Evolutionary conservation across 23 red algal genomes (phyloP).

Genomic region (Gracilaria vermiculophylla): DNA sequence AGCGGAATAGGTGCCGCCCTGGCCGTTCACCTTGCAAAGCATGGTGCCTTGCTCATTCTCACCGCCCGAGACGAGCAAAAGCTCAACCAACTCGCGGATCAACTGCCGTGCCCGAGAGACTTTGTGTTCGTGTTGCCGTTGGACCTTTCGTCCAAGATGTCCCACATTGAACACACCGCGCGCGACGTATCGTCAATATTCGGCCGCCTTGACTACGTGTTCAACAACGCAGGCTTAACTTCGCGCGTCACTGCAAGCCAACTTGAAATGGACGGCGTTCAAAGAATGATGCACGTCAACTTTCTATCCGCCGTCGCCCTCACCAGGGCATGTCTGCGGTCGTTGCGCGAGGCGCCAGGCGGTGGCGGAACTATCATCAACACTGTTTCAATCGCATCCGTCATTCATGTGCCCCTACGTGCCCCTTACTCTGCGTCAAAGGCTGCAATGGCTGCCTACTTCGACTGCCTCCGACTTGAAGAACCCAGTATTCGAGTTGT

Average conservation of each 20-base stretch:
- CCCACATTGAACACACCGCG: slow-evolving; percentile 22
- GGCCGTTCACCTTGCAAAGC: slow-evolving; percentile 40
- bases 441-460: slow-evolving; percentile 44
- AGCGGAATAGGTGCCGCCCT: slow-evolving; percentile 60
- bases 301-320: slow-evolving; percentile 48
- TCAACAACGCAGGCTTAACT: slow-evolving; percentile 75
- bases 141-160: slow-evolving; percentile 23
- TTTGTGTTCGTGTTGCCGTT: slow-evolving; percentile 25
- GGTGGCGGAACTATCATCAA: slow-evolving; percentile 47
- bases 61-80: slow-evolving; percentile 35
- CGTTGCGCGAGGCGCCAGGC: slow-evolving; percentile 18
- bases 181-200: background rate
- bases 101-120: slow-evolving; percentile 19
- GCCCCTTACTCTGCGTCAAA: slow-evolving; percentile 60
- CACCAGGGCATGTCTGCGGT: slow-evolving; percentile 44
- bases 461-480: slow-evolving; percentile 29
- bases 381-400: slow-evolving; percentile 52
- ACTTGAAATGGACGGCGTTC: slow-evolving; percentile 23
- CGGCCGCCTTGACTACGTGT: slow-evolving; percentile 56
- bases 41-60: slow-evolving; percentile 68
- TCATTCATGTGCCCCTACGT: slow-evolving; percentile 39
- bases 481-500: slow-evolving; percentile 46
- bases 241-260: slow-evolving; percentile 1
- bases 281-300: slow-evolving; percentile 32
- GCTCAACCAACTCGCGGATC: slow-evolving; percentile 31